Conservation (phyloP, 192 early-diverging fungal species). For the Piromyces finnis region DNA sequence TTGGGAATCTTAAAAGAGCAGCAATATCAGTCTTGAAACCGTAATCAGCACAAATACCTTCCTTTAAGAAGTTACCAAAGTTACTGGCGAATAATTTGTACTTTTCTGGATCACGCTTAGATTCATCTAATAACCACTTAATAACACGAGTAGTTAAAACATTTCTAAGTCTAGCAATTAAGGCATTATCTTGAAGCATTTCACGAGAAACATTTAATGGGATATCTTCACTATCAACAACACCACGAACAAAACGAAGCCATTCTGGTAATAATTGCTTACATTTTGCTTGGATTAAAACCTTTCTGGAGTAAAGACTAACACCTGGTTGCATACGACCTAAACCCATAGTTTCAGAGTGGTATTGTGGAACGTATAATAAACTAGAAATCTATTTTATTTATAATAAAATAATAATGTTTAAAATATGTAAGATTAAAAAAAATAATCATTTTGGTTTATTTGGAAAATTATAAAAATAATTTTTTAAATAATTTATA, state of each 20-base stretch:
- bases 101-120: conserved; percentile 1
- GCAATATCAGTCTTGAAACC: conserved; percentile 1
- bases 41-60: conserved; percentile 1
- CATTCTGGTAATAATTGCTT: conserved; percentile 5
- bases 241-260: conserved; percentile 2
- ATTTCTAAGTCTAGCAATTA: conserved; percentile 1
- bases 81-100: background rate
- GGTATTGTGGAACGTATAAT: conserved; percentile 32
- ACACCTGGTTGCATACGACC: conserved; percentile 35
- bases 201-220: conserved; percentile 5
- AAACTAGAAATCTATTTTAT: background rate
- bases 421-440: no score
- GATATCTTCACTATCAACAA: conserved; percentile 4
- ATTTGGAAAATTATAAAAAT: no score
- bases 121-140: conserved; percentile 3
- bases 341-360: conserved; percentile 33
- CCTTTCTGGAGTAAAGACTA: conserved; percentile 41
- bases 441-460: no score
- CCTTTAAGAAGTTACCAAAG: conserved; percentile 4
- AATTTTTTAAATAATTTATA: no score
- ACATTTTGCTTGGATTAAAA: conserved; percentile 46
- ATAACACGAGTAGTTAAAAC: conserved; percentile 1
- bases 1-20: conserved; percentile 3
- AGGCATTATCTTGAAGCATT: conserved; percentile 1
- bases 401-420: no score